Base-by-base conservation (phyloP, 2,329 filamentous ascomycete species). In the Claviceps sp. region DNA sequence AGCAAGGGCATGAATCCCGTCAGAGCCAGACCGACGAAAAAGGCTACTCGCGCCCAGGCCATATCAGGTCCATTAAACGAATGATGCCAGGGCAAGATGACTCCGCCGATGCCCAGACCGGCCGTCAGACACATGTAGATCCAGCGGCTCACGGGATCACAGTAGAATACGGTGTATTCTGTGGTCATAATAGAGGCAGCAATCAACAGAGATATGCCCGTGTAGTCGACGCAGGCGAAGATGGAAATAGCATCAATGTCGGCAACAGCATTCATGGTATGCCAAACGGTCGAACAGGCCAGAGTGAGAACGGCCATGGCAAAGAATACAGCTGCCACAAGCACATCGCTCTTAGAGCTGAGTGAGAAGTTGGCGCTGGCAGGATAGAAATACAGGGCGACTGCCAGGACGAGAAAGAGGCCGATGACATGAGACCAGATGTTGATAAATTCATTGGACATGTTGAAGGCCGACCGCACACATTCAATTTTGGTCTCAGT, bases 131-230 rank as follows among this genome's bases (percentile, higher is more conserved):
- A 68, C 73, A 98, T 93, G 70, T 97, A 98, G 13, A 79, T 74
- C 78, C 85, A 93, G 52, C 90, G 85, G 59, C 86, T 90, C 47
- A 86, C 62, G 3, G 93, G 90, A 62, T 98, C 93, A 72, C 93
- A 96, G 73, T 98, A 98, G 69, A 98, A 98, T 24, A 91, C 93
- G 0, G 93, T 96, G 72, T 97, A 98, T 67, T 98, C 93, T 38
- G 89, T 95, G 2, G 93, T 96, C 79, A 97, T 89, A 71, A 98
- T 98, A 52, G 88, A 95, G 9, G 93, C 89, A 2, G 93, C 89
- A 50, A 98, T 93, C 26, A 98, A 79, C 49, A 98, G 75, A 1
- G 90, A 95, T 59, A 98, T 98, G 52, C 93, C 93, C 0, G 93
- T 97, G 70, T 98, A 98, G 68, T 98, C 93, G 54, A 98, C 89